Evolutionary conservation across 495 filamentous ascomycete species (phyloP), one percentile per base, ranked within the genome.

Genomic region (Trichocladium antarcticum): DNA sequence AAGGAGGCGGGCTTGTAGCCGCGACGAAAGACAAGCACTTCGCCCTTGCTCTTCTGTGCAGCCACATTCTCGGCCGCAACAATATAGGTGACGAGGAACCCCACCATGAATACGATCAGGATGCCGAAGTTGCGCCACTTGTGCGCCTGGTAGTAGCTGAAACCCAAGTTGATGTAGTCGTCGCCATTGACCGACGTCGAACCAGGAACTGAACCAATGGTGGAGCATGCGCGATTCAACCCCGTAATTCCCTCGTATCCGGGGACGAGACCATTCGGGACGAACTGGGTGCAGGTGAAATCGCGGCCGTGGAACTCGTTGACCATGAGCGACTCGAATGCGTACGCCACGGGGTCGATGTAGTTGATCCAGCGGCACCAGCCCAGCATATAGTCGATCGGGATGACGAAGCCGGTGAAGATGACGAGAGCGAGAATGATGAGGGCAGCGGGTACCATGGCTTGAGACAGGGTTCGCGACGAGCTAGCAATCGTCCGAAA

Each of bases 291-390:
- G 59, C 89, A 96, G 0, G 22, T 12, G 54, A 86, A 90, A 0
- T 76, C 49, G 5, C 83, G 78, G 28, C 67, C 62, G 53, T 77
- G 72, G 61, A 92, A 96, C 63, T 95, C 89, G 58, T 96, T 96
- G 55, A 93, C 79, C 80, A 96, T 86, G 10, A 96, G 66, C 2
- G 81, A 72, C 65, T 96, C 89, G 58, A 94, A 96, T 1, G 84
- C 79, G 54, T 95, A 96, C 1, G 78, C 80, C 35, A 96, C 78
- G 5, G 88, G 88, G 53, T 95, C 82, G 11, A 95, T 62, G 52
- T 87, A 95, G 54, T 87, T 85, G 31, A 96, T 69, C 89, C 89
- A 95, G 27, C 84, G 74, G 55, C 85, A 85, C 84, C 89, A 95
- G 2, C 68, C 73, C 11, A 81, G 78, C 87, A 94, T 94, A 57